Conservation (phyloP, 2,329 filamentous ascomycete species). For the Teratosphaeria destructans region DNA sequence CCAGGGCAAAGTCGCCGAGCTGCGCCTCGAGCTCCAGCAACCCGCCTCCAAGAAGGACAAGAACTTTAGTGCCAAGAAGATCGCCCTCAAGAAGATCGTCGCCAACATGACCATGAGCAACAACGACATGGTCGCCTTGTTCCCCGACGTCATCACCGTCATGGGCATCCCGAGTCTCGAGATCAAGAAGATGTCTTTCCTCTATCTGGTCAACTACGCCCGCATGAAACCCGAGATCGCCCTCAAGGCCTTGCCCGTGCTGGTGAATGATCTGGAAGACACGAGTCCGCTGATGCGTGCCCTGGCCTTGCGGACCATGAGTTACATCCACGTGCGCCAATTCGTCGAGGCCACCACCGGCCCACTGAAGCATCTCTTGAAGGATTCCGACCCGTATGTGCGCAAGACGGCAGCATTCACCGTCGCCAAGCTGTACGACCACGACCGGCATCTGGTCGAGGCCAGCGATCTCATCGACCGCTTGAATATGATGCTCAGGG, state of each 20-base stretch:
- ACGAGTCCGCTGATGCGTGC: constrained; percentile 85
- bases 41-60: constrained; percentile 89
- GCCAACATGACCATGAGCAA: constrained; percentile 99
- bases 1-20: constrained; percentile 98
- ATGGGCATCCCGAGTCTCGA: constrained; percentile 92
- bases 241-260: constrained; percentile 78
- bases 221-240: constrained; percentile 89
- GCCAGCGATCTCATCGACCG: constrained; percentile 82
- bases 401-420: constrained; percentile 94
- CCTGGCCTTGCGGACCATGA: constrained; percentile 86
- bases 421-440: constrained; percentile 95
- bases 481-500: constrained; percentile 77
- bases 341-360: constrained; percentile 86
- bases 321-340: constrained; percentile 91
- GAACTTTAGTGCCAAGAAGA: constrained; percentile 89
- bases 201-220: constrained; percentile 95
- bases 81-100: constrained; percentile 97
- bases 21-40: constrained; percentile 68
- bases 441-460: constrained; percentile 84
- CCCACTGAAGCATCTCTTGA: constrained; percentile 70
- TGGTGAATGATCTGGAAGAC: constrained; percentile 88
- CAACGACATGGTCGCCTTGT: constrained; percentile 97
- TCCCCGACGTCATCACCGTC: constrained; percentile 87
- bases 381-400: constrained; percentile 86
- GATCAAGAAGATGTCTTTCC: constrained; percentile 99